Evolutionary conservation across 192 early-diverging fungal species (phyloP), one percentile per base, ranked within the genome.

Genomic region (Entophlyctis luteolus): DNA sequence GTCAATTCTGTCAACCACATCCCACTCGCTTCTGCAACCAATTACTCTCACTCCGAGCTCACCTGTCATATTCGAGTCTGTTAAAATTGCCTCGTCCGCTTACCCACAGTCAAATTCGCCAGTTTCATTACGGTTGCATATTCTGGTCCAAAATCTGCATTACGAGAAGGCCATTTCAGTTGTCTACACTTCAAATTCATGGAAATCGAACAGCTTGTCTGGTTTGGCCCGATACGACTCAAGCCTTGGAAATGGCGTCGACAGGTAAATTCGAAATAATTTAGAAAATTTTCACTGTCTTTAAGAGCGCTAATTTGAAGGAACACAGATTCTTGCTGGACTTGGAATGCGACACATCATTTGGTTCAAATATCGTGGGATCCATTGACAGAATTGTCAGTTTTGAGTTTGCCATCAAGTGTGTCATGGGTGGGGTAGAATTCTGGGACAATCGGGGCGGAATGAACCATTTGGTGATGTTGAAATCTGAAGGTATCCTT

Each of bases 121-220:
- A 12, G 37, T 39, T 3, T 45, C 37, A 60, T 18, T 63, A 10
- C 4, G 25, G 18, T 4, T 63, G 62, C 82, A 77, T 3, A 71
- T 93, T 34, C 78, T 89, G 55, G 92, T 94, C 12, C 84, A 87
- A 55, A 98, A 98, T 74, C 65, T 95, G 32, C 89, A 87, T 1
- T 98, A 88, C 72, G 81, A 93, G 53, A 98, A 98, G 75, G 29
- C 68, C 0, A 89, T 98, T 27, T 65, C 69, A n/a, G 84, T 93
- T 55, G 79, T 93, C 6, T 91, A 91, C 74, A 89, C 95, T 14
- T 79, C 82, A 31, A 88, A 95, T 79, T 82, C 78, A 49, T 98
- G 95, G 95, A 79, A 82, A 49, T 81, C 91, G 0, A 79, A 72
- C n/a, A 22, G 6, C 4, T 5, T 28, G 4, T 69, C 79, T 22